A percentile compares a stretch with the other conserved stretches of the same genome.
phyloP scores from a whole-genome alignment of 495 filamentous ascomycete species.

The Astrocystis sublimbata region DNA sequence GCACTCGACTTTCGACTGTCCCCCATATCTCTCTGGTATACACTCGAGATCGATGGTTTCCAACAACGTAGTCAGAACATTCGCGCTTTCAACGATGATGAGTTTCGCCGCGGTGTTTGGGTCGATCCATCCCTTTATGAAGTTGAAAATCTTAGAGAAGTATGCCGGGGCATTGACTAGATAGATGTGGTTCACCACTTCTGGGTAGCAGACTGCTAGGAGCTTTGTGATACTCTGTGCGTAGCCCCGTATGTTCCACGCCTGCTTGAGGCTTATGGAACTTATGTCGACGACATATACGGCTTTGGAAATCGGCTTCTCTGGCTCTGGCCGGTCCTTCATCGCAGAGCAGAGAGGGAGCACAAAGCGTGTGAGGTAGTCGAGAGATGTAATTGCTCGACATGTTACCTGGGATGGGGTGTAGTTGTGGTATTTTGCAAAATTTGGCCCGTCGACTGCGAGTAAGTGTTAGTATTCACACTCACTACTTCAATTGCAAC shows the following conservation, averaged over 20 bases:
- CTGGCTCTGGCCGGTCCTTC: constrained; percentile 2
- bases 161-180: constrained; percentile 7
- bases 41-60: constrained; percentile 8
- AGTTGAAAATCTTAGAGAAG: constrained; percentile 1
- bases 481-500: no score
- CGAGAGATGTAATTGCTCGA: constrained; percentile 9
- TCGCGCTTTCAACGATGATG: background rate
- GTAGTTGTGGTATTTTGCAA: constrained; percentile 1
- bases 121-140: constrained; percentile 10
- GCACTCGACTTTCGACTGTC: background rate
- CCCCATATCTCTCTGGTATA: constrained; percentile 11
- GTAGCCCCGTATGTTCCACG: constrained; percentile 5
- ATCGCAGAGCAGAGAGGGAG: constrained; percentile 13
- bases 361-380: constrained; percentile 14
- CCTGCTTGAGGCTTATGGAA: constrained; percentile 2
- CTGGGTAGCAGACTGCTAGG: constrained; percentile 10
- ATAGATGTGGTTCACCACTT: constrained; percentile 9
- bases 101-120: constrained; percentile 7
- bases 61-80: constrained; percentile 5
- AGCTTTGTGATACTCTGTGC: constrained; percentile 1
- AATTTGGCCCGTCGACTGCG: constrained; percentile 2
- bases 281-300: constrained; percentile 8
- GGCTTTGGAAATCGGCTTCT: background rate
- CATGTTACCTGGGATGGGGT: background rate
- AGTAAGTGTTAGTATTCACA: background rate